phyloP scores from a whole-genome alignment of 371 early-diverging fungal genomes.

The Lichtheimia ramosa region DNA sequence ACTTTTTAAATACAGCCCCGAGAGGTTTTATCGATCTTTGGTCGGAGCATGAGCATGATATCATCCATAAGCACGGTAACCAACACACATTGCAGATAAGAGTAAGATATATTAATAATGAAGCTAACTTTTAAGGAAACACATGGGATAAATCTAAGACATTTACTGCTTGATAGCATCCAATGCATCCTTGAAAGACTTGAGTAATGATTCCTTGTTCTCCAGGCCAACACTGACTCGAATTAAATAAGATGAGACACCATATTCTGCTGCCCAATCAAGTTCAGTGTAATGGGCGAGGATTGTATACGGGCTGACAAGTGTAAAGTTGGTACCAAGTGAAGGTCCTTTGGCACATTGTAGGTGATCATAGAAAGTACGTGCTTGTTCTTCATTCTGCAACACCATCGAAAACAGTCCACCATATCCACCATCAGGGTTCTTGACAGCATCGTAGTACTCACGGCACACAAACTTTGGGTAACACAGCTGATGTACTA shows the following conservation, averaged over 20 bases:
- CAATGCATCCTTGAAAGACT: constrained; percentile 71
- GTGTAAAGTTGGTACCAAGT: constrained; percentile 95
- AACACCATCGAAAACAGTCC: constrained; percentile 87
- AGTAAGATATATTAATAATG: no score
- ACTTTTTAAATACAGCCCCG: no score
- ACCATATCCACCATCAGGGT: constrained; percentile 77
- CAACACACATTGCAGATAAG: no score
- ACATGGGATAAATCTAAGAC: no score
- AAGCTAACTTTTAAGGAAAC: no score
- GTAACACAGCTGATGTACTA: constrained; percentile 77
- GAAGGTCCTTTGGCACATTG: constrained; percentile 90
- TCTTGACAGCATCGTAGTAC: constrained; percentile 65
- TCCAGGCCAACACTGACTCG: constrained; percentile 93
- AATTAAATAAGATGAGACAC: constrained; percentile 77
- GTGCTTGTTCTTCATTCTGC: constrained; percentile 57
- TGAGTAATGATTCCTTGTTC: constrained; percentile 60
- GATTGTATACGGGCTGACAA: constrained; percentile 92
- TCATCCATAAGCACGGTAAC: no score
- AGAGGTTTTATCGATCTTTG: no score
- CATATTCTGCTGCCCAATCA: constrained; percentile 87
- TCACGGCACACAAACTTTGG: constrained; percentile 78
- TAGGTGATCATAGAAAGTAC: constrained; percentile 81
- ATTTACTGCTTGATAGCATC: no score
- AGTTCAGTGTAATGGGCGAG: constrained; percentile 92
- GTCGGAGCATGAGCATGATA: no score